phyloP scores from a whole-genome alignment of 768 basidiomycete species.

The Obba rivulosa region DNA sequence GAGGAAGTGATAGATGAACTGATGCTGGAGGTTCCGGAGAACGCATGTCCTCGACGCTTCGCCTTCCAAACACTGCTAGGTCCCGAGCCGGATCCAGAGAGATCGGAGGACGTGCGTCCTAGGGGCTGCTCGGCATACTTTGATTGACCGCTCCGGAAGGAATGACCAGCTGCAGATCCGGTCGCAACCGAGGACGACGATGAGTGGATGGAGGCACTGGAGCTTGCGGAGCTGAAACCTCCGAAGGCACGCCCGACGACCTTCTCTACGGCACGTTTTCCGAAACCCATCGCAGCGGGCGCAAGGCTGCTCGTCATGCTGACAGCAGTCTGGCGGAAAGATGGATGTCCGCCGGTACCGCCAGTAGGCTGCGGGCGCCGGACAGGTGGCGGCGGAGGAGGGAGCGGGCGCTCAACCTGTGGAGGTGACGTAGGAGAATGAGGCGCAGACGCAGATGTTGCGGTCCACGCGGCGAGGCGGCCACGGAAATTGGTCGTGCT shows the following conservation, averaged over 20 bases:
- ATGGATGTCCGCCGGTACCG: constrained; percentile 14
- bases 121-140: constrained; percentile 3
- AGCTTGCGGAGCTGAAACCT: constrained; percentile 33
- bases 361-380: constrained; percentile 9
- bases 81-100: constrained; percentile 7
- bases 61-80: constrained; percentile 16
- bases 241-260: constrained; percentile 53
- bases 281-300: constrained; percentile 50
- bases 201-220: constrained; percentile 17
- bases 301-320: constrained; percentile 67
- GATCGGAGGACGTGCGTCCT: constrained; percentile 7
- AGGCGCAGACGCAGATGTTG: constrained; percentile 15
- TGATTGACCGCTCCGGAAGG: constrained; percentile 14
- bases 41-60: constrained; percentile 51
- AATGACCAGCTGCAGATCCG: constrained; percentile 11
- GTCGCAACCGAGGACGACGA: constrained; percentile 39
- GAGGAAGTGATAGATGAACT: constrained; percentile 40
- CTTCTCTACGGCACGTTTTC: constrained; percentile 70
- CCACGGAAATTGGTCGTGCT: constrained; percentile 40
- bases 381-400: constrained; percentile 21
- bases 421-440: constrained; percentile 12
- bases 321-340: constrained; percentile 60
- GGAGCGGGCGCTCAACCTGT: constrained; percentile 24
- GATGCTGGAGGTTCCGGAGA: constrained; percentile 55
- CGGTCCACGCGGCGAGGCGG: constrained; percentile 43